Base-by-base conservation (phyloP, 805 yeast species). In the Candida arabinofermentans region DNA sequence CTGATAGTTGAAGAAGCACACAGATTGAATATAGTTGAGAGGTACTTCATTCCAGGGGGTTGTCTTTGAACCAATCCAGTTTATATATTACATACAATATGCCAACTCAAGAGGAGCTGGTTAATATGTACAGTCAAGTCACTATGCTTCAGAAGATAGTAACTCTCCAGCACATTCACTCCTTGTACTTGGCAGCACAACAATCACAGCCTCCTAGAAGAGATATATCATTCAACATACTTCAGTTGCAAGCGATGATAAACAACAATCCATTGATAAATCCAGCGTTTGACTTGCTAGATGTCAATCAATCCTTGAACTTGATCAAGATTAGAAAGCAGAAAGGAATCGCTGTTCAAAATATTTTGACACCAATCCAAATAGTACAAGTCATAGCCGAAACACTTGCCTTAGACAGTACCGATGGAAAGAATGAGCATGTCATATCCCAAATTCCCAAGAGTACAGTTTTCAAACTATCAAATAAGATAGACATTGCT, bases 371-470 rank as follows among this genome's bases (percentile, higher is more conserved):
- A 16, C 64, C 65, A 17, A 61, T 57, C 5, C 67, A 64, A 38
- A 62, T 64, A 8, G 65, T 64, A 24, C 64, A 62, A 36, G 63
- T 63, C 14, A 57, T 64, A n/a, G 60, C 65, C 0, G 67, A 63
- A 42, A 59, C 62, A 9, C 45, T 64, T 14, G 58, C 65, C 1
- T 45, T 62, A n/a, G 59, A 62, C 16, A 53, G 51, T 29, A 41
- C 43, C 23, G 56, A 57, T 19, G 61, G 55, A 3, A 47, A 54
- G 27, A 54, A 46, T 31, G 62, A 54, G 22, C 62, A 54, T 22
- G 54, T 59, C 2, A 62, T 62, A 3, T 53, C 62, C 4, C 65
- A 61, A 40, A 50, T 62, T 6, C 65, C 65, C 1, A 58, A 60
- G 39, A 58, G 63, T 10, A 61, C 64, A 24, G 53, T 64, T 4